Evolutionary conservation across 257 asterid species (phyloP), one percentile per base, ranked within the genome.

Genomic region (Striga asiatica): DNA sequence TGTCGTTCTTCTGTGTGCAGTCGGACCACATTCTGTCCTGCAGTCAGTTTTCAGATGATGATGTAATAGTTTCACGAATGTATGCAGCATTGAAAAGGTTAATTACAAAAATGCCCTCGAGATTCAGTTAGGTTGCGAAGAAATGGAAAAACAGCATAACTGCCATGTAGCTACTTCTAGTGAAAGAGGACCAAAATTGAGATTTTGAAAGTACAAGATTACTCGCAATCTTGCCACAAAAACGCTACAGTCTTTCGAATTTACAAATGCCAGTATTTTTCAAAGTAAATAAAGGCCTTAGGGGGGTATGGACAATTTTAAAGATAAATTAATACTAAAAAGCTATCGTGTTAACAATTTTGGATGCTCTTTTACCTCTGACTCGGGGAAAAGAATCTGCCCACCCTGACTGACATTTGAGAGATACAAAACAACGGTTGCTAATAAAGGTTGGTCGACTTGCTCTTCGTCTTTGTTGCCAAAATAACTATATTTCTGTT

Each of bases 361-460:
- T 51, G 13, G 29, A 28, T 65, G 53, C 41, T 61, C n/a, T 64
- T 70, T 47, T 61, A 85, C 97, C 81, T 71, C 70, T 5, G 93
- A 79, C 41, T 71, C 63, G 9, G 91, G 94, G 60, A 89, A 85
- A 58, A 77, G 55, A 56, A 89, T 76, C 53, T 85, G 82, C 37
- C 97, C 95, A 56, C 95, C 96, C 25, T 56, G 69, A 27, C 76
- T 66, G 70, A 58, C 72, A 54, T 79, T 74, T 49, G 95, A 85
- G 69, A 89, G 94, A 73, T 83, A 83, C 63, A 89, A 63, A 68
- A 85, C 65, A 37, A 89, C 79, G 16, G 93, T 83, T 53, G 95
- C 97, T 70, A 81, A 66, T 69, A 81, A 66, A 56, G 89, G 78
- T 66, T 67, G 66, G 1, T 61, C 71, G 21, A 50, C 74, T 55